Conservation (phyloP, 1,139 yeast species). For the Nakaseomyces delphensis region DNA sequence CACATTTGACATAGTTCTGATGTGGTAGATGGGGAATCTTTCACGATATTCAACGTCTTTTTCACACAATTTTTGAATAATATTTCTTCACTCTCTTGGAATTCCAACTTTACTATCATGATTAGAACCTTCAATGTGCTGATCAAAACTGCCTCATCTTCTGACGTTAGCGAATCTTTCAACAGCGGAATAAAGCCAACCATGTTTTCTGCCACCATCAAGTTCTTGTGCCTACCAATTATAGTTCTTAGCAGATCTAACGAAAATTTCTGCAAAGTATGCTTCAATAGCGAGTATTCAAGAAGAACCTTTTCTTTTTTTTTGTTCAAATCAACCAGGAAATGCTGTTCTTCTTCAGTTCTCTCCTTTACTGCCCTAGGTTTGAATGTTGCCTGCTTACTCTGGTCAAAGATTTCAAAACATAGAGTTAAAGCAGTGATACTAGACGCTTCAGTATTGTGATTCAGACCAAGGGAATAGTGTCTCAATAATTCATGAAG, state of each 20-base stretch:
- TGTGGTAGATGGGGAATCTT: conserved; percentile 70
- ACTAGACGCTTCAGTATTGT: conserved; percentile 49
- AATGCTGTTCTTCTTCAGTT: conserved; percentile 46
- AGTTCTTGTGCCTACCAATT: conserved; percentile 48
- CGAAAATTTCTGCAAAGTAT: conserved; percentile 65
- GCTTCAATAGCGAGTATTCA: conserved; percentile 43
- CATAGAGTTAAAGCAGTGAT: conserved; percentile 60
- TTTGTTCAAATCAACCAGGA: conserved; percentile 57
- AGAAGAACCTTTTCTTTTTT: conserved; percentile 46
- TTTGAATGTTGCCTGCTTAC: conserved; percentile 32
- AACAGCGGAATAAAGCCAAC: conserved; percentile 70
- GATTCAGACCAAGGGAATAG: conserved; percentile 66
- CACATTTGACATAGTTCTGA: conserved; percentile 78
- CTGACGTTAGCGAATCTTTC: conserved; percentile 50
- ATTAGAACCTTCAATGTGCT: conserved; percentile 60
- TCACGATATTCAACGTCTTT: conserved; percentile 56
- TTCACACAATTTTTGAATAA: conserved; percentile 52
- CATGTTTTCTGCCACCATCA: conserved; percentile 53
- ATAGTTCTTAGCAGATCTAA: conserved; percentile 72
- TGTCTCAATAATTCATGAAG: conserved; percentile 73
- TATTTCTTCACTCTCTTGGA: conserved; percentile 46
- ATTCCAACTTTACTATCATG: conserved; percentile 52
- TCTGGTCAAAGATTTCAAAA: conserved; percentile 59
- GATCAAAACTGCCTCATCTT: conserved; percentile 66
- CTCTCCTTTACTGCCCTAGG: conserved; percentile 20